These are phyloP conservation scores for Naganishia antarctica DNA, from an alignment of 768 basidiomycete species.

Conservation along the genomic window DNA sequence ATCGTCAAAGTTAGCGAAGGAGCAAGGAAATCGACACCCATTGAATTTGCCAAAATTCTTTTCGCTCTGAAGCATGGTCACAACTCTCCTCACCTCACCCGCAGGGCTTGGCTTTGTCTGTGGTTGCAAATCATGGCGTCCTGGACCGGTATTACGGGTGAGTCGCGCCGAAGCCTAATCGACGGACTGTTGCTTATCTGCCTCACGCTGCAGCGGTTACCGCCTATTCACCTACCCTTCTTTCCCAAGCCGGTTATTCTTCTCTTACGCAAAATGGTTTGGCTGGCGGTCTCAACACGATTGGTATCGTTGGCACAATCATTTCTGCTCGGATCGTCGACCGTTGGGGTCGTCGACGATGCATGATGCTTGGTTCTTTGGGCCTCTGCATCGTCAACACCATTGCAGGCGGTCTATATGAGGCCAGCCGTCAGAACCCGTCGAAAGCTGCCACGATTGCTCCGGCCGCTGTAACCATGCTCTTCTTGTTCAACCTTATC, in stretches of 20 bases:
- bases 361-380: slow-evolving; percentile 30
- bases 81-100: slow-evolving; percentile 25
- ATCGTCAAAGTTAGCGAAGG: slow-evolving; percentile 27
- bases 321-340: slow-evolving; percentile 30
- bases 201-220: slow-evolving; percentile 17
- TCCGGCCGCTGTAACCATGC: slow-evolving; percentile 33
- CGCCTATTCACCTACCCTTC: slow-evolving; percentile 33
- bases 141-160: slow-evolving; percentile 33
- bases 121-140: slow-evolving; percentile 37
- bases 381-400: slow-evolving; percentile 29
- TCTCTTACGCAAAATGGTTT: slow-evolving; percentile 33
- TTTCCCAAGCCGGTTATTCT: slow-evolving; percentile 33
- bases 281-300: slow-evolving; percentile 33
- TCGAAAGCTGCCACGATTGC: slow-evolving; percentile 26
- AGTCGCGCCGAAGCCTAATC: slow-evolving; percentile 16
- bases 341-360: slow-evolving; percentile 27
- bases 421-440: slow-evolving; percentile 27
- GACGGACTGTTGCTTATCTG: too few species aligned
- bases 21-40: slow-evolving; percentile 17
- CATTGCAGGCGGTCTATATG: slow-evolving; percentile 33
- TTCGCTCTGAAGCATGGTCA: slow-evolving; percentile 1
- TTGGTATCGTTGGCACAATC: slow-evolving; percentile 36
- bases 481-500: slow-evolving; percentile 48
- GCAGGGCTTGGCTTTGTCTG: slow-evolving; percentile 33
- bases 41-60: slow-evolving; percentile 24